Evolutionary conservation across 306 rosid species (phyloP).

Genomic region (Echinosophora koreensis): DNA sequence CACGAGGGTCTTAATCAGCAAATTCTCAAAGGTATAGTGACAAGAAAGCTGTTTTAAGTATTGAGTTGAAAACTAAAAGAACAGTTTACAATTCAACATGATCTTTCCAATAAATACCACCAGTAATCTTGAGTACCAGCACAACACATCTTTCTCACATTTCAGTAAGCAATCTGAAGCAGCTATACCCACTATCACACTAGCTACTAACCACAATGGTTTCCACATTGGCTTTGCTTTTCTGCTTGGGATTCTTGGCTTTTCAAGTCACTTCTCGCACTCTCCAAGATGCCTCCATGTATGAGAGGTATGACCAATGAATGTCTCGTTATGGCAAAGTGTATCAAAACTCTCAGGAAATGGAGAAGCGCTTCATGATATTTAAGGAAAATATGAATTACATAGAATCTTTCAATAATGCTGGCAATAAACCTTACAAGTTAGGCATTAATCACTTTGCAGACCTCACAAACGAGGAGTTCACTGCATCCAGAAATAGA

Average conservation of each 20-base stretch:
- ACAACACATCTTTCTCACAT: too few relatives aligned
- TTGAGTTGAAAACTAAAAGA: too few relatives aligned
- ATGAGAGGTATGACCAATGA: conserved; percentile 50
- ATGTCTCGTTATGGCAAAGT: conserved; percentile 41
- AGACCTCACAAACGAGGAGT: conserved; percentile 60
- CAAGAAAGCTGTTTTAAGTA: too few relatives aligned
- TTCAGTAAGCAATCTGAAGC: too few relatives aligned
- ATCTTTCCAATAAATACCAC: too few relatives aligned
- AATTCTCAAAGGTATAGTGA: too few relatives aligned
- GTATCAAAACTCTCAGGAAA: conserved; percentile 33
- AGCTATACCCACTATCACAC: too few relatives aligned
- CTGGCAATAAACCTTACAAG: conserved; percentile 50
- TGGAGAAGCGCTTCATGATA: conserved; percentile 47
- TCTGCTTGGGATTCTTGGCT: conserved; percentile 47
- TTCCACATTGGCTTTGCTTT: too few relatives aligned
- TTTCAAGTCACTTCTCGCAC: conserved; percentile 45
- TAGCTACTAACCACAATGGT: too few relatives aligned
- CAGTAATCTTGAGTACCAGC: too few relatives aligned
- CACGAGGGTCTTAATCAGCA: too few relatives aligned
- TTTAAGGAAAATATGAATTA: conserved; percentile 48
- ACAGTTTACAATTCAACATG: too few relatives aligned
- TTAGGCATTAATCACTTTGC: conserved; percentile 44
- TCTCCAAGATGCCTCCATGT: conserved; percentile 49
- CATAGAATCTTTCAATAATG: conserved; percentile 45
- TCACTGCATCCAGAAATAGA: conserved; percentile 47